These are phyloP conservation scores for Boletus sp. DNA, from an alignment of 1,284 basidiomycete genomes.

Conservation along the genomic window DNA sequence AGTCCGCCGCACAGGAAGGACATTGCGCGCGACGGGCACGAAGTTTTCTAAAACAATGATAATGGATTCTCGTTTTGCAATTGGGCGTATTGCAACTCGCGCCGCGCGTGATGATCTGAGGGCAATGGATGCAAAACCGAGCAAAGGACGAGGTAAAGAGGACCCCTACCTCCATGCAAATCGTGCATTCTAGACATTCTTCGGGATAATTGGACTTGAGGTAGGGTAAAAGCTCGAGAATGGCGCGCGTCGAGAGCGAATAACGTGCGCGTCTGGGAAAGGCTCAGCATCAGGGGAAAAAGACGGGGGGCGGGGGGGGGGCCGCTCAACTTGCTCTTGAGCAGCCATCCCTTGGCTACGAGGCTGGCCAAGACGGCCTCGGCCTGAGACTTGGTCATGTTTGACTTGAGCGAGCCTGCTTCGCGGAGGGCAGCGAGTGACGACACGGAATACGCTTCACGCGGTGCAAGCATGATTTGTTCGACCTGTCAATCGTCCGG, in stretches of 20 bases:
- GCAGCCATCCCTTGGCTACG: slow-evolving; percentile 76
- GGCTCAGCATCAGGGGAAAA: slow-evolving; percentile 3
- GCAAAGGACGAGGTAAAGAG: background rate
- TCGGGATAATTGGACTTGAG: slow-evolving; percentile 72
- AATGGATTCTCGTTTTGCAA: slow-evolving; percentile 66
- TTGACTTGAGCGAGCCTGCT: slow-evolving; percentile 55
- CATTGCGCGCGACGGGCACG: slow-evolving; percentile 46
- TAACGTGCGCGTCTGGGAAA: slow-evolving; percentile 61
- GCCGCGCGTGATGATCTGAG: slow-evolving; percentile 64
- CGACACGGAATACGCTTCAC: slow-evolving; percentile 70
- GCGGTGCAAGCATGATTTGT: slow-evolving; percentile 79
- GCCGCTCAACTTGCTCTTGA: slow-evolving; percentile 65
- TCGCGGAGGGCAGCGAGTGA: slow-evolving; percentile 75
- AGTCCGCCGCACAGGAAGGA: slow-evolving; percentile 54
- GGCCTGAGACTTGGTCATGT: slow-evolving; percentile 71
- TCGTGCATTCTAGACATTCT: slow-evolving; percentile 66
- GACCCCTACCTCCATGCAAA: slow-evolving; percentile 62
- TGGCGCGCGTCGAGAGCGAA: slow-evolving; percentile 69
- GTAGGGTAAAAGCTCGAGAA: slow-evolving; percentile 73
- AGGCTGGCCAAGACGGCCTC: slow-evolving; percentile 74
- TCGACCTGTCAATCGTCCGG: slow-evolving; percentile 56
- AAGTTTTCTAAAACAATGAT: slow-evolving; percentile 54
- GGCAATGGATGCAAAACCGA: slow-evolving; percentile 44
- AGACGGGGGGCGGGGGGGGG: background rate
- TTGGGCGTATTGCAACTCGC: slow-evolving; percentile 57